Conservation (phyloP, 2,329 filamentous ascomycete genomes). For the Anisogramma anomala region DNA sequence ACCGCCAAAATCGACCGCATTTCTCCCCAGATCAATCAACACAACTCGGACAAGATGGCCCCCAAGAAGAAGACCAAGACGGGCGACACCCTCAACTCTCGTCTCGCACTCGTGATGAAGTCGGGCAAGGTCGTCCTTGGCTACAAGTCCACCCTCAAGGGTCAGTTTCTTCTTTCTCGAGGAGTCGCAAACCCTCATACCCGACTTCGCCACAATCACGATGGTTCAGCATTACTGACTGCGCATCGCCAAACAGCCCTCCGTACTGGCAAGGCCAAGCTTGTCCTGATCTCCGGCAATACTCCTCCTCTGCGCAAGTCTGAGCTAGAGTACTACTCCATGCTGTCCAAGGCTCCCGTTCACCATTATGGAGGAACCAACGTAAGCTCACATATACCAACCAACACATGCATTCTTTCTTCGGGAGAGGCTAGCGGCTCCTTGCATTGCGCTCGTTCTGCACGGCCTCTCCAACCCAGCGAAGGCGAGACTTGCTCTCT, state of each 20-base stretch:
- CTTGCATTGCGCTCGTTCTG: constrained; percentile 4
- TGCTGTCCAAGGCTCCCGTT: constrained; percentile 86
- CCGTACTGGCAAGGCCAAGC: constrained; percentile 94
- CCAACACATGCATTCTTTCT: constrained; percentile 11
- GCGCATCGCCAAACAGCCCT: constrained; percentile 59
- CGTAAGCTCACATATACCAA: constrained; percentile 53
- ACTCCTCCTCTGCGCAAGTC: constrained; percentile 95
- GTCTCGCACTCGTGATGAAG: constrained; percentile 53
- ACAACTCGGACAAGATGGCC: constrained; percentile 47
- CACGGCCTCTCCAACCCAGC: constrained; percentile 47
- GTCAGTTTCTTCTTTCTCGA: constrained; percentile 11
- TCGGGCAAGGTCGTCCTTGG: constrained; percentile 73
- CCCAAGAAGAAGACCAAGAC: constrained; percentile 73
- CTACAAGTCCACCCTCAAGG: constrained; percentile 61
- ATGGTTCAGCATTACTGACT: constrained; percentile 24
- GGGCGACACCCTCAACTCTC: constrained; percentile 58
- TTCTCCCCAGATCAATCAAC: constrained; percentile 9
- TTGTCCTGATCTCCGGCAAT: constrained; percentile 85
- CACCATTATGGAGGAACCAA: constrained; percentile 99
- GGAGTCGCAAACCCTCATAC: not conserved
- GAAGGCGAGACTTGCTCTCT: constrained; percentile 70
- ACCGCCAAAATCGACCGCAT: constrained; percentile 13
- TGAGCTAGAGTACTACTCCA: constrained; percentile 91
- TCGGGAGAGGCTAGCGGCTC: constrained; percentile 3
- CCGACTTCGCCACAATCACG: not conserved